phyloP scores from a whole-genome alignment of 495 filamentous ascomycete genomes.

The Friedmanniomyces simplex region DNA sequence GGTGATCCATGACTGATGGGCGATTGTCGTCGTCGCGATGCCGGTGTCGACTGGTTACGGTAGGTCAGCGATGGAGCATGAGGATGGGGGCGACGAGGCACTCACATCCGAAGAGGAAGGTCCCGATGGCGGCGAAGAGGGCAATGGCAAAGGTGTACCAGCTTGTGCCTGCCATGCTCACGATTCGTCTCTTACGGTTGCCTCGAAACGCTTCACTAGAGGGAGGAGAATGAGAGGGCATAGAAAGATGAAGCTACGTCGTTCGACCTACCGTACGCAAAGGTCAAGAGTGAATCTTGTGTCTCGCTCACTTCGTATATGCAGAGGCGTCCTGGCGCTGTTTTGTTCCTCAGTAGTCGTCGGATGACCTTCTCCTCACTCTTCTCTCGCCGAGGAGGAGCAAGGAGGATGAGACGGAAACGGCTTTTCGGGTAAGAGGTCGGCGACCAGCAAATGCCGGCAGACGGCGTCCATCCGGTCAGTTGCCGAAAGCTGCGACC shows the following conservation, averaged over 20 bases:
- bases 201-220: too few species aligned
- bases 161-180: neutral
- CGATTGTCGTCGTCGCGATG: conserved; percentile 35
- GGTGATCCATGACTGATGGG: conserved; percentile 49
- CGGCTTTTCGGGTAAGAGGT: neutral
- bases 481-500: too few species aligned
- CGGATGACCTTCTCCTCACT: neutral
- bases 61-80: neutral
- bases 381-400: neutral
- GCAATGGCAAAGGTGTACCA: conserved; percentile 14
- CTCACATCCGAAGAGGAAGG: conserved; percentile 9
- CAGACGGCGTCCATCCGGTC: neutral
- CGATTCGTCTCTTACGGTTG: too few species aligned
- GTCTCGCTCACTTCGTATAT: neutral
- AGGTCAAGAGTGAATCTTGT: too few species aligned
- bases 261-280: too few species aligned
- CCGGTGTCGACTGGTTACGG: conserved; percentile 7
- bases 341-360: neutral
- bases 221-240: too few species aligned
- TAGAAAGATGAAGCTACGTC: too few species aligned
- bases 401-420: neutral
- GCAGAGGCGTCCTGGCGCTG: neutral
- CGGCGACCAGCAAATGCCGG: neutral
- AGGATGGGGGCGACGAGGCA: neutral
- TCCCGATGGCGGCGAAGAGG: conserved; percentile 16